Percentiles rank a stretch among this genome's conserved stretches.
These are phyloP conservation scores for Zasmidium cellare DNA, from an alignment of 2,329 filamentous ascomycete species.

Conservation along the genomic window DNA sequence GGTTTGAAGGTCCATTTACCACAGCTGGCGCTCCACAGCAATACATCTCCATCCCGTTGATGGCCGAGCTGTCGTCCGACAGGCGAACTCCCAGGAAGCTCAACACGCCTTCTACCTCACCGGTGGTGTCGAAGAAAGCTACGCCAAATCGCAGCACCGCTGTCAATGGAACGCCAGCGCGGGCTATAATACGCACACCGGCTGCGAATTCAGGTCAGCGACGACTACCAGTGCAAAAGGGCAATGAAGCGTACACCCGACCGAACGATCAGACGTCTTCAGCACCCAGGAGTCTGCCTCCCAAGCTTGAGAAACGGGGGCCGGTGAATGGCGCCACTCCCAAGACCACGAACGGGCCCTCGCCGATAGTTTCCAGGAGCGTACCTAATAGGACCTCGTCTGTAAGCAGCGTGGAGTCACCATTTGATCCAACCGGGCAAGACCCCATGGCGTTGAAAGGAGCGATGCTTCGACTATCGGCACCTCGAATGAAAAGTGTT, in stretches of 20 bases:
- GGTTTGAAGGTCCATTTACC: slow-evolving; percentile 16
- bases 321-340: not conserved
- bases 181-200: not conserved
- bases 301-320: slow-evolving; percentile 2
- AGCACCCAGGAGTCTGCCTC: not conserved
- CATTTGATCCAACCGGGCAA: not conserved
- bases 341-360: not conserved
- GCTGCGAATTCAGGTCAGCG: not conserved
- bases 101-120: slow-evolving; percentile 8
- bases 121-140: slow-evolving; percentile 2
- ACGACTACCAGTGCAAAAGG: not conserved
- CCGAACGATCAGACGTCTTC: not conserved
- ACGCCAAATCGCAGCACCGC: not conserved
- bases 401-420: not conserved
- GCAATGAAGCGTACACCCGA: not conserved
- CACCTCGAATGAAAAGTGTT: not conserved
- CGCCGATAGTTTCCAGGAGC: not conserved
- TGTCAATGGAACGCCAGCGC: not conserved
- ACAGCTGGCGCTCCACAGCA: not conserved
- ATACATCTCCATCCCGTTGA: not conserved
- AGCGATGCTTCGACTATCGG: not conserved
- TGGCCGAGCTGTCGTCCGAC: slow-evolving; percentile 22
- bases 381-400: not conserved
- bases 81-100: slow-evolving; percentile 27
- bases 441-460: not conserved